These are phyloP conservation scores for Allomyces javanicus DNA, from an alignment of 192 early-diverging fungal species.

Conservation along the genomic window DNA sequence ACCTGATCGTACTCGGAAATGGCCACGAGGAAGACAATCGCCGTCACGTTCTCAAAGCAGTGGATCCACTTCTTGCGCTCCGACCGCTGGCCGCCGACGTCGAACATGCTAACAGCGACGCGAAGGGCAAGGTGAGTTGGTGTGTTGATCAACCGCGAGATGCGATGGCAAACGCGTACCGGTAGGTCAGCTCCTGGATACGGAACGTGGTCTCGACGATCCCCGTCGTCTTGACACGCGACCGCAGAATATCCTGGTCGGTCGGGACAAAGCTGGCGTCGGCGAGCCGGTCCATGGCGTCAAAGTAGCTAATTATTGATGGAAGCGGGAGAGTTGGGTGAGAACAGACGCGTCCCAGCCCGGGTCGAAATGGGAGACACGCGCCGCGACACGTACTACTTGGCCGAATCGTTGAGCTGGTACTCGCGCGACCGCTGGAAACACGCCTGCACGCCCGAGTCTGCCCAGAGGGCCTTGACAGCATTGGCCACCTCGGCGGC, in stretches of 20 bases:
- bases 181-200: constrained; percentile 26
- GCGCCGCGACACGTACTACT: constrained; percentile 17
- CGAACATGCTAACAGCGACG: constrained; percentile 20
- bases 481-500: constrained; percentile 18
- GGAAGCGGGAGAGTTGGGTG: neutral
- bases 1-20: constrained; percentile 39
- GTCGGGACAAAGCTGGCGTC: constrained; percentile 22
- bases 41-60: constrained; percentile 32
- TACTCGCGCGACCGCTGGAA: constrained; percentile 20
- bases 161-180: constrained; percentile 4
- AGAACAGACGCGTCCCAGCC: neutral
- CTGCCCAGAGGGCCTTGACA: constrained; percentile 24
- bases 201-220: constrained; percentile 38
- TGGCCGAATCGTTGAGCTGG: constrained; percentile 28
- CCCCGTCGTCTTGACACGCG: constrained; percentile 40
- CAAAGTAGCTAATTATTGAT: constrained; percentile 25
- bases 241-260: constrained; percentile 36
- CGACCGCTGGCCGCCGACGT: constrained; percentile 32
- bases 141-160: neutral
- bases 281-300: constrained; percentile 25
- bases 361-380: neutral
- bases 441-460: constrained; percentile 18
- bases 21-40: constrained; percentile 33
- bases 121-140: neutral
- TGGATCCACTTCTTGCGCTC: constrained; percentile 34